These are phyloP conservation scores for Annona squamosa DNA, from an alignment of 164 flowering plant species.

Conservation along the genomic window DNA sequence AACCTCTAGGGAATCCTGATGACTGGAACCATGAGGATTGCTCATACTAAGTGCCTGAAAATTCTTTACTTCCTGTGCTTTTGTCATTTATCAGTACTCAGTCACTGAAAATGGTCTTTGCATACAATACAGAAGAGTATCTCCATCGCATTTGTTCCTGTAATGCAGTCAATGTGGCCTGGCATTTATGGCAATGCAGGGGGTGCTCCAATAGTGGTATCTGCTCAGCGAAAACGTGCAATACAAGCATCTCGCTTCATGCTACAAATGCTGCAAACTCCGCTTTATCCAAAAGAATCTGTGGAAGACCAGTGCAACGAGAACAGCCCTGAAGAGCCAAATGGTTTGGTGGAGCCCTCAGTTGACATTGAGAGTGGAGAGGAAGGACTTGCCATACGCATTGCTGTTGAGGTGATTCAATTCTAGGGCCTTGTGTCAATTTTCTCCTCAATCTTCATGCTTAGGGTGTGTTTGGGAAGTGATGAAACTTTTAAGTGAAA, in stretches of 20 bases:
- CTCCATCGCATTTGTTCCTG: conserved; percentile 77
- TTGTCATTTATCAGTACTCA: background rate
- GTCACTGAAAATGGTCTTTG: conserved; percentile 1
- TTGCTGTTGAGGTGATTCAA: conserved; percentile 66
- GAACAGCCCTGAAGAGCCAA: conserved; percentile 23
- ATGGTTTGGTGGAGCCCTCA: conserved; percentile 20
- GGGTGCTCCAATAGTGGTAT: conserved; percentile 52
- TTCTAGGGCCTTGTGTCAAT: background rate
- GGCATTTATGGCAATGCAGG: conserved; percentile 64
- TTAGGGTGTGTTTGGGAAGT: too few species aligned
- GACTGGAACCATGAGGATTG: background rate
- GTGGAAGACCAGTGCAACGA: conserved; percentile 22
- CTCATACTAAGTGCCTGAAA: background rate
- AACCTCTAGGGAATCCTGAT: background rate
- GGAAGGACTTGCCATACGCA: conserved; percentile 90
- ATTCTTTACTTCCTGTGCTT: background rate
- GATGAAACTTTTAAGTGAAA: too few species aligned
- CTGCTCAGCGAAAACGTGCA: conserved; percentile 78
- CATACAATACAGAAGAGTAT: conserved; percentile 53
- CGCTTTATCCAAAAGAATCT: conserved; percentile 43
- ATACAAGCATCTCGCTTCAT: conserved; percentile 86
- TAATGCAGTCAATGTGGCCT: conserved; percentile 89
- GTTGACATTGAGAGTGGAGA: conserved; percentile 51
- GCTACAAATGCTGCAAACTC: conserved; percentile 95
- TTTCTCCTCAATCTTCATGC: background rate